Base-by-base conservation (phyloP, 228 moss, liverwort and hornwort genomes). In the Sphagnum magellanicum region DNA sequence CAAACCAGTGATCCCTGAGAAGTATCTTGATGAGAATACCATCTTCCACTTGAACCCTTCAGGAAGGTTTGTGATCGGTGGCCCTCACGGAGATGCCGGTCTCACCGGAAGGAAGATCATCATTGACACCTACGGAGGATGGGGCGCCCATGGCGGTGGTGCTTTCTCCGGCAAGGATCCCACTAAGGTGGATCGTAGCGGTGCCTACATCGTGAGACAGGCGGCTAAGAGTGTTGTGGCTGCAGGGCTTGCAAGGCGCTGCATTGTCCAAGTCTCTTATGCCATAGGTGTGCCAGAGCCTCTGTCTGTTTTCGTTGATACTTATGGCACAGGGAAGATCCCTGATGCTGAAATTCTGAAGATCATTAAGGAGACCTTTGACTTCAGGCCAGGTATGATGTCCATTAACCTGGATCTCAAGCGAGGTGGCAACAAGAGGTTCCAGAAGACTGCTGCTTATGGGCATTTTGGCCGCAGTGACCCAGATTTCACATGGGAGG, bases 21-120 rank as follows among this genome's bases (percentile, higher is more conserved):
- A 67, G 5, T 11, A n/a, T 0, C 6, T 50, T 12, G 6, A 50
- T 16, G 7, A n/a, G 6, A 6, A 67, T 32, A 92, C 93, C 61
- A 87, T 93, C 0, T 89, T 93, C 74, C 90, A 89, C 52, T 32
- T 93, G 79, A 93, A 93, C 63, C 93, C 93, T 0, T 93, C 91
- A 49, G 93, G 93, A 0, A 66, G 89, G 69, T 93, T 93, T 67
- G 88, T 83, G 73, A 90, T 81, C 69, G 93, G 93, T 6, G 93
- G 93, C 0, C 93, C 93, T 0, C 88, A 87, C 69, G 90, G 90
- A 0, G 93, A 93, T 69, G 93, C 93, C 0, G 93, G 93, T 4
- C 66, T 93, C 53, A 93, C 93, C 7, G 93, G 93, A 5, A 65
- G 93, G 10, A 93, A 93, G 84, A 93, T 93, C 70, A 93, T 93